Evolutionary conservation across 2,329 filamentous ascomycete species (phyloP).

Genomic region (Paecilomyces niveus): DNA sequence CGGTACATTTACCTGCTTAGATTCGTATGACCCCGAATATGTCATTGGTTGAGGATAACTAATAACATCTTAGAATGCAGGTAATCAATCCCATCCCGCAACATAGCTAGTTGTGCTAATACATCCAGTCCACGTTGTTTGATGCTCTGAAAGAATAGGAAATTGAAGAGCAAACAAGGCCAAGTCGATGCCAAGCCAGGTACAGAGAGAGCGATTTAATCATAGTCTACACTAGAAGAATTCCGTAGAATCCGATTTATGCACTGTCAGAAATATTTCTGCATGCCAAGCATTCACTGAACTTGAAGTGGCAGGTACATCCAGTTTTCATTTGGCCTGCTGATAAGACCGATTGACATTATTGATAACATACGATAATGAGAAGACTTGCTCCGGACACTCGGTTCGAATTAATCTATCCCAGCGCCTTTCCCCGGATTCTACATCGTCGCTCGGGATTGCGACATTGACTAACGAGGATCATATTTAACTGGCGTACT

Average conservation of each 20-base stretch:
- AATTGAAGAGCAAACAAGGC: neutral
- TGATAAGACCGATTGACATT: neutral
- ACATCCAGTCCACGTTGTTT: neutral
- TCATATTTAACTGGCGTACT: no score
- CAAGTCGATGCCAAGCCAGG: neutral
- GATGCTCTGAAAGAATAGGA: neutral
- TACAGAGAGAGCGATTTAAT: neutral
- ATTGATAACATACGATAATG: neutral
- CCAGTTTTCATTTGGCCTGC: neutral
- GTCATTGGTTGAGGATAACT: no score
- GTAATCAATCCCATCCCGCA: no score
- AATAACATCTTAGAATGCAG: no score
- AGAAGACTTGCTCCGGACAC: neutral
- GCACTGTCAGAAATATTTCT: neutral
- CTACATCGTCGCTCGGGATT: no score
- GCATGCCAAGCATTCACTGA: neutral
- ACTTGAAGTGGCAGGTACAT: neutral
- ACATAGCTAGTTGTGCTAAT: neutral
- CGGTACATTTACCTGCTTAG: no score
- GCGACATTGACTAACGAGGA: no score
- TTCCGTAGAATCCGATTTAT: neutral
- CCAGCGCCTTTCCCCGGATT: no score
- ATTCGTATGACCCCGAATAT: no score
- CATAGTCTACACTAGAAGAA: neutral
- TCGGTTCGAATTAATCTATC: no score